Base-by-base conservation (phyloP, 805 yeast species). In the Huiozyma sinensis region DNA sequence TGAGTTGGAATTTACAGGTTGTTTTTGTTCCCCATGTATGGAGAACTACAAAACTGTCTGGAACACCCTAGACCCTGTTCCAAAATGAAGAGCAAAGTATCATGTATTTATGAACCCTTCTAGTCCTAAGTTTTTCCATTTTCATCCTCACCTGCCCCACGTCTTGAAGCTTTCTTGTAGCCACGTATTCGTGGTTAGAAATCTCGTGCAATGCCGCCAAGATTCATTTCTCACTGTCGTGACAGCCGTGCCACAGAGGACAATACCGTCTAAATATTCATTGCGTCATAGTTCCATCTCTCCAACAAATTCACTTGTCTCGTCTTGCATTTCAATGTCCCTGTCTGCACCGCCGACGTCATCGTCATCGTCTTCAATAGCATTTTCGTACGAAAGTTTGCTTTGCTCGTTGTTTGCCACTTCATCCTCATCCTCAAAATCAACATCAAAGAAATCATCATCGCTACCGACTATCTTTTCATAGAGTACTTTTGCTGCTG, bases 361-460 rank as follows among this genome's bases (percentile, higher is more conserved):
- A 42, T 60, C 63, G 38, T 59, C 63, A 35, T 48, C 51, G 13
- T 39, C 57, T 39, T 57, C 55, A 0, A 64, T 61, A 43, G 57
- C 55, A 44, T 57, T 60, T 39, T 51, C 42, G 11, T 48, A 37
- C 10, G 41, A 12, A 17, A 17, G 28, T 10, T 33, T 41, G n/a
- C 27, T 30, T 8, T 38, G 39, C 12, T 36, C 35, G 13, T 33
- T 27, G 28, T 36, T 35, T 11, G 28, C 40, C 17, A 38, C 40
- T n/a, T 79, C 89, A 38, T 84, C 95, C 17, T 88, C 96, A 61
- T 90, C 97, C 64, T 90, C 97, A 58, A 90, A 90, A 64, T 90
- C 97, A 36, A 90, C 85, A 61, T 87, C 95, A 59, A 90, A 90
- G 67, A 92, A 92, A 64, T 90, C 97, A 55, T 90, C 97, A 59